Conservation (phyloP, 2,329 filamentous ascomycete genomes). For the Sporothrix curviconia region DNA sequence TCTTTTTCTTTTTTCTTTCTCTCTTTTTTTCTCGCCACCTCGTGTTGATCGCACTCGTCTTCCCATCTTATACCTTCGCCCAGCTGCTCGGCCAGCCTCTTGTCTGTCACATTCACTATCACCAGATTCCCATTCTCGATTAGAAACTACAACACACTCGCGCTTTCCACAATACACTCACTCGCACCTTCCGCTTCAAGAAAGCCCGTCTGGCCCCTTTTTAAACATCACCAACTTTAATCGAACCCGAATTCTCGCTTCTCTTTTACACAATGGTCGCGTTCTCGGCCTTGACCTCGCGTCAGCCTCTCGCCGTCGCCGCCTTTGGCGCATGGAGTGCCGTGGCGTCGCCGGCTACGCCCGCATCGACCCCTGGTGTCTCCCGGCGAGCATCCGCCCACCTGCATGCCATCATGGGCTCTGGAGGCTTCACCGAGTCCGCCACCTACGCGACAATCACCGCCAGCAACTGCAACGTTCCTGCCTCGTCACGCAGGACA, state of each 20-base stretch:
- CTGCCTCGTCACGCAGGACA: constrained; percentile 72
- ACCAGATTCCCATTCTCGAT: no score
- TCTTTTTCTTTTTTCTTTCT: neutral
- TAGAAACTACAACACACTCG: neutral
- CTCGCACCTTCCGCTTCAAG: neutral
- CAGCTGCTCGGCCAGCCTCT: no score
- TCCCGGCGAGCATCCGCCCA: constrained; percentile 55
- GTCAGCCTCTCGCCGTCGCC: constrained; percentile 16
- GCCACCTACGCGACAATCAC: constrained; percentile 52
- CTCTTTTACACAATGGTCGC: neutral
- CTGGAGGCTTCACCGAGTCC: constrained; percentile 57
- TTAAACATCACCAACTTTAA: neutral
- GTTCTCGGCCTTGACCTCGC: constrained; percentile 4
- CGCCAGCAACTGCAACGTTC: constrained; percentile 66
- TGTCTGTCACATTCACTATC: no score
- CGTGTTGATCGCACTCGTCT: constrained; percentile 17
- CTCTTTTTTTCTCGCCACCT: neutral
- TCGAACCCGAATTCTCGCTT: neutral
- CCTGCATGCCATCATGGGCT: constrained; percentile 69
- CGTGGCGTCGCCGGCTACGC: constrained; percentile 61
- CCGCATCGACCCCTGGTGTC: constrained; percentile 69
- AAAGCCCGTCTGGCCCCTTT: neutral
- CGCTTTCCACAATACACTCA: neutral
- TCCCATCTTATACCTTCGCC: no score
- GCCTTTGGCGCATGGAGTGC: constrained; percentile 93